A percentile compares a stretch with the other conserved stretches of the same genome.
phyloP scores from a whole-genome alignment of 1,139 yeast genomes.

The Hanseniaspora sp. region DNA sequence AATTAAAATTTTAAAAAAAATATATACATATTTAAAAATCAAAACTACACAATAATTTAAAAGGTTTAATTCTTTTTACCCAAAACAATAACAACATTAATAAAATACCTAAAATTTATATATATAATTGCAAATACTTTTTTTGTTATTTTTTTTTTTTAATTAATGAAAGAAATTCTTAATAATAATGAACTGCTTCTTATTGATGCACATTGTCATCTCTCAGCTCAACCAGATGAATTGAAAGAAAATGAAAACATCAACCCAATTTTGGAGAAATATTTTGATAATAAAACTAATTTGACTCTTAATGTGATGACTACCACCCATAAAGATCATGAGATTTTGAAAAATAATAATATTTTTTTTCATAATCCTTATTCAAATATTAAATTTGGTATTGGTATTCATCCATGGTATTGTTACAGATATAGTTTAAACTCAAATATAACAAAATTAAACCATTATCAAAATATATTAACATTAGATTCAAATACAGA shows the following conservation, averaged over 20 bases:
- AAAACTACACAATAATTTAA: no score
- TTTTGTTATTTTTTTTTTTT: no score
- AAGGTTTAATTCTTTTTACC: no score
- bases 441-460: conserved; percentile 23
- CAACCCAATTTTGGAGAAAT: neutral
- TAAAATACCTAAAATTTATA: no score
- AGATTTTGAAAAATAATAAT: conserved; percentile 28
- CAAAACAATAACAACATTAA: no score
- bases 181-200: conserved; percentile 17
- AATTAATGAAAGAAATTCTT: neutral
- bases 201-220: conserved; percentile 60
- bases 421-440: conserved; percentile 46
- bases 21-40: no score
- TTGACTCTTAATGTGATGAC: conserved; percentile 40
- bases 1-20: no score
- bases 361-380: conserved; percentile 39
- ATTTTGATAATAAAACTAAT: neutral
- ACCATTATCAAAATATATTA: conserved; percentile 47
- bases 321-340: conserved; percentile 44
- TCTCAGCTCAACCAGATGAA: conserved; percentile 25
- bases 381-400: conserved; percentile 22
- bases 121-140: no score
- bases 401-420: conserved; percentile 92
- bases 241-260: neutral
- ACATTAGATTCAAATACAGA: conserved; percentile 16